Base-by-base conservation (phyloP, 2,329 filamentous ascomycete species). In the Ascomycota sp. region DNA sequence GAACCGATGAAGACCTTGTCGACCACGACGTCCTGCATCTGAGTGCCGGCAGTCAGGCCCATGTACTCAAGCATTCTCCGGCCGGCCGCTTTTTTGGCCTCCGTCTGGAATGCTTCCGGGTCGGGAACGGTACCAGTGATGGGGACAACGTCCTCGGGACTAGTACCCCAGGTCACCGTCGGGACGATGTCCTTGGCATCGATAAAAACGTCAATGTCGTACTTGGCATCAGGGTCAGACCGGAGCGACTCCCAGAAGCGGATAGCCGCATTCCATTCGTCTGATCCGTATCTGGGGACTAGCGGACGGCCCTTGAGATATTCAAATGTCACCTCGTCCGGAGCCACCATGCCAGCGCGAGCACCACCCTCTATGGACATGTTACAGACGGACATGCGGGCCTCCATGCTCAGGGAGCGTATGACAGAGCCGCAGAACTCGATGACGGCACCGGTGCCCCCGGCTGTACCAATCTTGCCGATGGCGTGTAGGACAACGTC, bases 1-100 rank as follows among this genome's bases (percentile, higher is more conserved):
- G 83, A 93, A 27, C 89, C 89, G 43, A 95, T 94, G 51, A 95
- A 98, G 40, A 95, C 74, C 63, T 95, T 95, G 65, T 98, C 89
- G 31, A 95, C 57, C 20, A 63, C 56, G 39, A 98, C 75, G n/a
- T 95, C 83, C 50, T 93, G 71, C 75, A 98, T 89, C 7, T 69
- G 76, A 0, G 79, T 92, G 32, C 83, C 83, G 17, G 86, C 62
- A 5, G 66, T 76, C 31, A 98, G 65, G 23, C 89, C 89, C 89
- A 98, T 98, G 56, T 98, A 98, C 51, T 94, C 75, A 19, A 98
- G 65, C 53, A 85, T 81, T 32, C 83, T 70, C 38, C 71, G 69
- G 46, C 79, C 85, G 32, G 78, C 69, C 13, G 66, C 61, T 63
- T 86, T 89, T 64, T 85, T 91, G 43, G 67, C 61, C 43, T 83